phyloP scores from a whole-genome alignment of 1,139 yeast genomes.

The Scheffersomyces segobiensis region DNA sequence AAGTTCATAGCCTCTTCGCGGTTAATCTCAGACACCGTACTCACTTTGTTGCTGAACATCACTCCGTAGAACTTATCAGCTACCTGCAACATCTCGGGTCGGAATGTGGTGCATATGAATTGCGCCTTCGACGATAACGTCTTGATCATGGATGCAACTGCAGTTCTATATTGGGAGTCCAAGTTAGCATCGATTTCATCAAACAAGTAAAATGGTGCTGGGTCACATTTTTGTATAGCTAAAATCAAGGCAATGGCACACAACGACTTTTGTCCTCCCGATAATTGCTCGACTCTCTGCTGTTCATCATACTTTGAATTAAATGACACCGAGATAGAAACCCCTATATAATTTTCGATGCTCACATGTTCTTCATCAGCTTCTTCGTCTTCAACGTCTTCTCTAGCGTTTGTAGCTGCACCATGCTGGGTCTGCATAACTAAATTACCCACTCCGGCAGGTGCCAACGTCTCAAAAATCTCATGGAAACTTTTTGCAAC shows the following conservation, averaged over 20 bases:
- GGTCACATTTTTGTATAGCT: conserved; percentile 93
- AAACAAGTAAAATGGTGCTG: conserved; percentile 93
- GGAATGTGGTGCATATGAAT: conserved; percentile 92
- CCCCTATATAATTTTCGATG: conserved; percentile 74
- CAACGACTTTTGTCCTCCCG: conserved; percentile 95
- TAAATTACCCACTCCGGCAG: conserved; percentile 76
- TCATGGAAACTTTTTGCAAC: conserved; percentile 74
- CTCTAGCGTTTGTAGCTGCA: conserved; percentile 18
- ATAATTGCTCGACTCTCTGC: conserved; percentile 83
- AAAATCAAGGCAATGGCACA: conserved; percentile 92
- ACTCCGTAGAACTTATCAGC: conserved; percentile 91
- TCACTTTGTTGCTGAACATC: conserved; percentile 77
- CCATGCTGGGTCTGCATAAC: conserved; percentile 52
- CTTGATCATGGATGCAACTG: conserved; percentile 79
- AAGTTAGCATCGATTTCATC: conserved; percentile 96
- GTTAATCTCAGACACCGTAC: conserved; percentile 71
- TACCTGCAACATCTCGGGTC: conserved; percentile 87
- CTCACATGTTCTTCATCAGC: not conserved
- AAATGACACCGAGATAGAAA: conserved; percentile 86
- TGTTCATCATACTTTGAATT: conserved; percentile 86
- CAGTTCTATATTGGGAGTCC: conserved; percentile 87
- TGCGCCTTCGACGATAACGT: conserved; percentile 71
- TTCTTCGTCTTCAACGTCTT: conserved; percentile 15
- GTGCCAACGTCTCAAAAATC: conserved; percentile 79
- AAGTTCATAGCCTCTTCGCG: conserved; percentile 76